Evolutionary conservation across 2,329 filamentous ascomycete genomes (phyloP), one percentile per base, ranked within the genome.

Genomic region (Colletotrichum noveboracense): DNA sequence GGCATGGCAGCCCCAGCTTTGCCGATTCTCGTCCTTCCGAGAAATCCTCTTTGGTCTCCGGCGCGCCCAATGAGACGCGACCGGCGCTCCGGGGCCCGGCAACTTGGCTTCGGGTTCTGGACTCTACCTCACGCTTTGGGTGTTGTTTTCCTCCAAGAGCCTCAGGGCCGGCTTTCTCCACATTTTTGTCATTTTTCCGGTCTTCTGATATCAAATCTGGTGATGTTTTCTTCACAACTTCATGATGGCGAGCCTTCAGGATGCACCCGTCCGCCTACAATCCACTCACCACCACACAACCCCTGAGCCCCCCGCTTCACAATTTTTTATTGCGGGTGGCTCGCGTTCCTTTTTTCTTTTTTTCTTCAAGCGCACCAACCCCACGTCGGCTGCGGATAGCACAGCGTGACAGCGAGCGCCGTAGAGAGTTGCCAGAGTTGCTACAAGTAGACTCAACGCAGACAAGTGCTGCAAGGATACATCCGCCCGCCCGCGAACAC

Each of bases 21-120:
- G 55, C 71, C 70, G 76, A 55, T 76, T 77, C 66, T 77, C 76
- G 71, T 62, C 68, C 58, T 77, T 72, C 76, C 75, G 75, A 75
- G 62, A 75, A 71, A 74, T 77, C 67, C 72, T 75, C 71, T 77
- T 77, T 43, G 26, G 16, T 21, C 43, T 36, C 48, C 56, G 60
- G 56, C 43, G 26, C 64, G 48, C 30, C 75, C 75, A 77, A 76
- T 76, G 36, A 69, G 74, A 48, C 66, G 43, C 66, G 32, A 26
- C 71, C 66, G 32, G 70, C 48, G 71, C 55, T 36, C 60, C 74
- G 70, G 74, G 32, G 48, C 56, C 73, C 65, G 65, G 55, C 70
- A 66, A 61, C 71, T 74, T 74, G 74, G 65, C 71, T 60, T 65
- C 36, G 68, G 72, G 36, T 43, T 68, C 70, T 60, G 34, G 61